These are phyloP conservation scores for Phlebopus sp. DNA, from an alignment of 1,284 basidiomycete species.

Conservation along the genomic window DNA sequence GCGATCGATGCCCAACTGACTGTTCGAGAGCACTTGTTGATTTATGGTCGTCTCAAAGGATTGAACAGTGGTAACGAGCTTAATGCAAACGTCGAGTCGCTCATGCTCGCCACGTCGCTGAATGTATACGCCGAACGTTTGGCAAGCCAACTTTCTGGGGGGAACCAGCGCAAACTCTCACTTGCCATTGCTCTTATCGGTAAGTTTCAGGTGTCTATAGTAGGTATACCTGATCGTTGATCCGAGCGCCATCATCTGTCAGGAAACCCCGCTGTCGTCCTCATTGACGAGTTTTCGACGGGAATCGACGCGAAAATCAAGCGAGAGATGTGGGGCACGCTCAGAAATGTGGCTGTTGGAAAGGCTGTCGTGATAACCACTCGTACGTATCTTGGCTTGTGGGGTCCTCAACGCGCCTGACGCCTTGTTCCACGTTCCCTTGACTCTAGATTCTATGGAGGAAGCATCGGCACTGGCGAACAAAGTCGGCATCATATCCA, in stretches of 20 bases:
- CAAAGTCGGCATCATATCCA: conserved; percentile 71
- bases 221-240: neutral
- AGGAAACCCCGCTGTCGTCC: conserved; percentile 75
- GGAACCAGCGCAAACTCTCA: conserved; percentile 77
- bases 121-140: conserved; percentile 62
- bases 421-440: no score
- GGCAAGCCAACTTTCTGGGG: conserved; percentile 73
- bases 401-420: neutral
- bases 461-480: conserved; percentile 76
- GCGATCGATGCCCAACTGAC: conserved; percentile 77
- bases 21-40: conserved; percentile 69
- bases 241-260: conserved; percentile 1
- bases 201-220: conserved; percentile 24
- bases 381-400: conserved; percentile 40
- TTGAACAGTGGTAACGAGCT: conserved; percentile 50
- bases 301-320: conserved; percentile 84
- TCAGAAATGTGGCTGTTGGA: conserved; percentile 60
- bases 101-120: conserved; percentile 62
- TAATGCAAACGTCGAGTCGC: conserved; percentile 49
- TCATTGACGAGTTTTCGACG: conserved; percentile 83
- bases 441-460: conserved; percentile 70
- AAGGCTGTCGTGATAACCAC: conserved; percentile 71
- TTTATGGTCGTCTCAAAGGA: conserved; percentile 71
- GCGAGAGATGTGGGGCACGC: conserved; percentile 76
- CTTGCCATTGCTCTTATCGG: conserved; percentile 79